Conservation (phyloP, 228 moss, liverwort and hornwort species). For the Sphagnum fallax region DNA sequence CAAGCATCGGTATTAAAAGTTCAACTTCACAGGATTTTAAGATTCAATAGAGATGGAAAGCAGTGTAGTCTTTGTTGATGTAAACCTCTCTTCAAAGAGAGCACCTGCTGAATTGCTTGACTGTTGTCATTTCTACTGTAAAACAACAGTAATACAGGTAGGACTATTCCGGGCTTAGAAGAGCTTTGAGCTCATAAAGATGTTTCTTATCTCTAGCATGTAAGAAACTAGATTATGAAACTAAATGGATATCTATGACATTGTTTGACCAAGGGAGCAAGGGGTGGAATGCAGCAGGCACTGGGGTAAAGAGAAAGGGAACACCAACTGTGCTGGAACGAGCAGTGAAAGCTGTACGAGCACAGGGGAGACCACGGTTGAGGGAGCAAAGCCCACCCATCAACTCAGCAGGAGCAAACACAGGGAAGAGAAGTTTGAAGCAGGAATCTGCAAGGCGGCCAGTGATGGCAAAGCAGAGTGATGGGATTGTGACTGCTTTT, state of each 20-base stretch:
- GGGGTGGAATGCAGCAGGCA: conserved; percentile 8
- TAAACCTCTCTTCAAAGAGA: not conserved
- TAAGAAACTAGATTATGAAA: no score
- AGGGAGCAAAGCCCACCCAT: conserved; percentile 28
- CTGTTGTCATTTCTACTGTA: no score
- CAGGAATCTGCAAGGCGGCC: conserved; percentile 45
- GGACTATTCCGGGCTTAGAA: no score
- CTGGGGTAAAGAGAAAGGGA: conserved; percentile 77
- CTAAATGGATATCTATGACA: no score
- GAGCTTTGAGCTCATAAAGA: no score
- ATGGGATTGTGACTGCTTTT: conserved; percentile 33
- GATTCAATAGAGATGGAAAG: not conserved
- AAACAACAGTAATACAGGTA: no score
- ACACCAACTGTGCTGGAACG: conserved; percentile 51
- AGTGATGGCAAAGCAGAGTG: conserved; percentile 35
- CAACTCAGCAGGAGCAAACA: conserved; percentile 36
- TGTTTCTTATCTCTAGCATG: no score
- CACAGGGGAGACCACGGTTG: conserved; percentile 56
- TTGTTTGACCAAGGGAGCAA: no score
- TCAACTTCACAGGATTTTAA: not conserved
- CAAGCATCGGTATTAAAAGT: conserved; percentile 57
- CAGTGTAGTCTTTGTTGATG: conserved; percentile 3
- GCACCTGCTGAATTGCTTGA: no score
- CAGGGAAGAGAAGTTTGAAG: conserved; percentile 55
- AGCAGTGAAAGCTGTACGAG: conserved; percentile 81